Evolutionary conservation across 116 monocot genomes (phyloP).

Genomic region (Posidonia oceanica): DNA sequence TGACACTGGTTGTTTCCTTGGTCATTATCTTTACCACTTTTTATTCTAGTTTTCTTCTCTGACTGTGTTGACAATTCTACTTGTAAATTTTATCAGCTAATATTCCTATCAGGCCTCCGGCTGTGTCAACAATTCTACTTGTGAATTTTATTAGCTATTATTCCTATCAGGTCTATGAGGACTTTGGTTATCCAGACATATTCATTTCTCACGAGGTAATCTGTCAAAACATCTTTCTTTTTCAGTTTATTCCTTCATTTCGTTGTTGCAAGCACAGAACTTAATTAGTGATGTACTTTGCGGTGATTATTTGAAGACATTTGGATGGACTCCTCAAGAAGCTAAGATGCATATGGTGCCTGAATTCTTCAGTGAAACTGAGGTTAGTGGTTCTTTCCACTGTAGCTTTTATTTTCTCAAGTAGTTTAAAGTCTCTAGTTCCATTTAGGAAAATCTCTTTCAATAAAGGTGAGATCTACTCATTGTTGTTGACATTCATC

Average conservation of each 20-base stretch:
- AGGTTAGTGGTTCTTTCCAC: constrained; percentile 33
- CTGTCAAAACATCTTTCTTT: background rate
- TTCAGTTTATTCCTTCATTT: constrained; percentile 4
- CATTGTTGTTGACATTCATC: background rate
- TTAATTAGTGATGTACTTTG: background rate
- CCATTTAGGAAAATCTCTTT: too few species aligned
- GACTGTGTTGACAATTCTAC: background rate
- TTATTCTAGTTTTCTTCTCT: background rate
- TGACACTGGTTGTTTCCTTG: background rate
- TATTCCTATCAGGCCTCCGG: constrained; percentile 80
- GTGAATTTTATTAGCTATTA: constrained; percentile 64
- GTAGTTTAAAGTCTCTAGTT: too few species aligned
- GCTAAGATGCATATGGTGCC: constrained; percentile 92
- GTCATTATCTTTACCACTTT: too few species aligned
- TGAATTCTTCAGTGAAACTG: constrained; percentile 67
- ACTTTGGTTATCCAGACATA: constrained; percentile 83
- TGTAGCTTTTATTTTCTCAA: too few species aligned
- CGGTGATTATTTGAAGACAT: constrained; percentile 35
- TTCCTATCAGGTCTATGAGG: constrained; percentile 76
- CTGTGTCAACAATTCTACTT: background rate
- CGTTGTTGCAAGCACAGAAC: background rate
- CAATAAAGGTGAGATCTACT: too few species aligned
- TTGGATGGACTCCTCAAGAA: constrained; percentile 84
- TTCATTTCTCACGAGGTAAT: constrained; percentile 94
- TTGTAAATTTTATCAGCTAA: constrained; percentile 48